Evolutionary conservation across 371 early-diverging fungal species (phyloP), one percentile per base, ranked within the genome.

Genomic region (Rhizomucor pusillus): DNA sequence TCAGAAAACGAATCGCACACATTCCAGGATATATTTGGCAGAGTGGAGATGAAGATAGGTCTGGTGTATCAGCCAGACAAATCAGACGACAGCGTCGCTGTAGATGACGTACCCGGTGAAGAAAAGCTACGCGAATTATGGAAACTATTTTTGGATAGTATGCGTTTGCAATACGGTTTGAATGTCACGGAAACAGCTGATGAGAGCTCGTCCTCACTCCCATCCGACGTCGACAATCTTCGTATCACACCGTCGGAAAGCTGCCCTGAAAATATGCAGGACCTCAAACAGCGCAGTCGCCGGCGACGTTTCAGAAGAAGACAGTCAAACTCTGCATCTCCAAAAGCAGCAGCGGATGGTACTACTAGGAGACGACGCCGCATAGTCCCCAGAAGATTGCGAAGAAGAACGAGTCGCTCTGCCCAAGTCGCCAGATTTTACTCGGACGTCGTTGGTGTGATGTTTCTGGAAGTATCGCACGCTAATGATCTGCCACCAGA

Each of bases 401-500:
- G 41, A 3, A 14, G 41, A 12, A 22, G 50, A 48, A 34, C 45
- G 33, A 33, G 48, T 22, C 25, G 43, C 19, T 50, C 48, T 18
- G 66, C 66, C 4, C 33, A 59, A 20, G 57, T 71, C 39, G 69
- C 74, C 1, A 37, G 63, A 25, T 58, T 72, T 24, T 46, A 63
- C 35, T 47, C 71, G 3, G 77, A 67, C 43, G 59, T 82, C 6
- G 63, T 75, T 52, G 89, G 89, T 2, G 71, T 86, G 1, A 74
- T 76, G 10, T 86, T 81, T 54, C 57, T 89, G 43, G 89, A 89
- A 52, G 69, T 87, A 10, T 75, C 75, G 14, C 71, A 79, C 22
- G 87, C 89, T 12, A 69, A 70, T 2, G 79, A 85, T 47, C 63
- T 89, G 2, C 89, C 89, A 0, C 74, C 81, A 9, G 80, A 77